Evolutionary conservation across 768 basidiomycete genomes (phyloP), one percentile per base, ranked within the genome.

Genomic region (Guyanaporus albipodus): DNA sequence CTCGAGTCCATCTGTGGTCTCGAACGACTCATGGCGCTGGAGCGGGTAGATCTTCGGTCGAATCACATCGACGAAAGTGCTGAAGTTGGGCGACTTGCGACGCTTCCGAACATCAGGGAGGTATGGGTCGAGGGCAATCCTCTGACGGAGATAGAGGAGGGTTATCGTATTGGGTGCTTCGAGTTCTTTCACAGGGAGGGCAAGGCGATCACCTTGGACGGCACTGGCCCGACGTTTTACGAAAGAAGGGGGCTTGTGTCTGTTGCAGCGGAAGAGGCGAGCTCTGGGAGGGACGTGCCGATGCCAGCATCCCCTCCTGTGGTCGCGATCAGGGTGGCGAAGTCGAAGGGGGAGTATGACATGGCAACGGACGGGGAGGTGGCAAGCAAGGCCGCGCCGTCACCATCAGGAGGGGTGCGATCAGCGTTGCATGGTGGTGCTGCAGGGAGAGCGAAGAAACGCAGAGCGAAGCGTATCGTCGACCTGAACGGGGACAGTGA

Each of bases 1-100:
- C 80, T 97, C 41, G 91, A 95, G 59, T 92, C 91, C n/a, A 79
- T 98, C 44, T 93, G 91, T 50, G 95, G 95, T 15, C 76, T 98
- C 7, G 95, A 98, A 66, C 82, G 93, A n/a, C 75, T 97, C 0
- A 70, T 78, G 46, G 87, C 82, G 3, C 77, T 98, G 10, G 85
- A 94, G 61, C 79, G 88, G 28, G 75, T 96, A 23, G 94, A 98
- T 64, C 71, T 97, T 14, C 78, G 91, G 6, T 64, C 73, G 44
- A 97, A 98, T 54, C 69, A 79, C 43, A 69, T 98, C 28, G 80
- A 85, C 39, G 95, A 97, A 55, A 80, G 79, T 38, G 82, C 81
- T 9, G 95, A 98, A 64, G 73, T 98, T 8, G 87, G 91, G 8
- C 74, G 95, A 24, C 70, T 98, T 19, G 81, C 89, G 1, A 73